Conservation (phyloP, 805 yeast species). For the Candida palmyrensis region DNA sequence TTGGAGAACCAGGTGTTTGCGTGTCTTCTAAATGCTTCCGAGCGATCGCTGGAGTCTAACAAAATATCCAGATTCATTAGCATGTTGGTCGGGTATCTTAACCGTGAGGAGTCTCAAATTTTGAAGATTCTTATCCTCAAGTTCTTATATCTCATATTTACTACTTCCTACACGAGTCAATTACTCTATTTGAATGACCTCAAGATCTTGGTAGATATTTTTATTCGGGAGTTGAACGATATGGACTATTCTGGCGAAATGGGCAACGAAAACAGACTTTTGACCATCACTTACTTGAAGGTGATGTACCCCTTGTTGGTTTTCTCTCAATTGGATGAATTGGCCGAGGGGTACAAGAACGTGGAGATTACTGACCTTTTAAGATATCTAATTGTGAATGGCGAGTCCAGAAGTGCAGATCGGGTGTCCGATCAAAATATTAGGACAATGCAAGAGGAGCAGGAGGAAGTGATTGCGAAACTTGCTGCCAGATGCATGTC, state of each 20-base stretch:
- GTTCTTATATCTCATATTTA: slow-evolving; percentile 67
- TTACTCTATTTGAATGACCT: slow-evolving; percentile 79
- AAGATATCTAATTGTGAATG: slow-evolving; percentile 36
- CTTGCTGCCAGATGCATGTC: slow-evolving; percentile 30
- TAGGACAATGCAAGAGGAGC: slow-evolving; percentile 6
- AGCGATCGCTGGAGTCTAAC: slow-evolving; percentile 12
- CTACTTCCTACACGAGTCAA: slow-evolving; percentile 58
- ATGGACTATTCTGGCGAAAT: slow-evolving; percentile 49
- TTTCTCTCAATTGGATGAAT: slow-evolving; percentile 52
- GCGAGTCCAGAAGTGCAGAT: slow-evolving; percentile 9
- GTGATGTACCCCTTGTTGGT: slow-evolving; percentile 68
- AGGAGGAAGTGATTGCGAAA: slow-evolving; percentile 20
- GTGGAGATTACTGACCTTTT: slow-evolving; percentile 50
- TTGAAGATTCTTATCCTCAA: slow-evolving; percentile 76
- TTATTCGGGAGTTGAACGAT: slow-evolving; percentile 73
- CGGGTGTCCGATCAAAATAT: slow-evolving; percentile 1
- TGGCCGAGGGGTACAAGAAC: slow-evolving; percentile 51
- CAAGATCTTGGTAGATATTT: slow-evolving; percentile 76
- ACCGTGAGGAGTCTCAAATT: slow-evolving; percentile 67
- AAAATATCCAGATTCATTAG: slow-evolving; percentile 64
- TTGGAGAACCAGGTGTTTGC: slow-evolving; percentile 49
- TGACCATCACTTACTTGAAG: slow-evolving; percentile 50
- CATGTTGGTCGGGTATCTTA: slow-evolving; percentile 55
- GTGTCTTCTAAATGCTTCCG: slow-evolving; percentile 39
- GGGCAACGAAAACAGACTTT: slow-evolving; percentile 49